Percentiles rank a stretch among this genome's conserved stretches.
Conservation (phyloP, 345 rosid genomes). For the Corchorus olitorius region DNA sequence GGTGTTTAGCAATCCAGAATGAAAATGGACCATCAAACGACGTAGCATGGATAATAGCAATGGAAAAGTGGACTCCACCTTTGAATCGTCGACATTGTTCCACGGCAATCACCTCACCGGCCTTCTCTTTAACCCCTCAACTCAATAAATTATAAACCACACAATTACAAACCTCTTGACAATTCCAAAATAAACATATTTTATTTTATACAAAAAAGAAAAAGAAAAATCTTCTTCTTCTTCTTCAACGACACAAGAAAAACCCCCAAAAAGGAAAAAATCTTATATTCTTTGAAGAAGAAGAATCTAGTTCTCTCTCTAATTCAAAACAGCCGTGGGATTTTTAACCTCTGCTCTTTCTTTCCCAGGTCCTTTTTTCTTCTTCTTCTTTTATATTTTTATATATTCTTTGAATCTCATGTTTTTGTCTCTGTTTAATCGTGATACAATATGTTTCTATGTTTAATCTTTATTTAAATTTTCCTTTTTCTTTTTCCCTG, state of each 20-base stretch:
- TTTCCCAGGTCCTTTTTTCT: constrained; percentile 47
- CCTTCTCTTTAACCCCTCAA: background rate
- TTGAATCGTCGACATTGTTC: background rate
- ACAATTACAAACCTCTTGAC: constrained; percentile 6
- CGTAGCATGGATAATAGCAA: background rate
- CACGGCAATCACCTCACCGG: constrained; percentile 12
- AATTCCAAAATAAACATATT: background rate
- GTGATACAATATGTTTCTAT: constrained; percentile 17
- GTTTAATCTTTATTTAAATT: constrained; percentile 28
- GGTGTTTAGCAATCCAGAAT: no score
- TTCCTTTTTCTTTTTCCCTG: constrained; percentile 10
- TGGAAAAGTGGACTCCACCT: background rate
- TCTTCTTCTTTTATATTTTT: constrained; percentile 13
- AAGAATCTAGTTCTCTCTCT: constrained; percentile 18
- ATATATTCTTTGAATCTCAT: constrained; percentile 9
- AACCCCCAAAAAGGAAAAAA: constrained; percentile 3
- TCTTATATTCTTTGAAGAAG: background rate
- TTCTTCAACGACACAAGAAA: background rate
- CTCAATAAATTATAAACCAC: constrained; percentile 31
- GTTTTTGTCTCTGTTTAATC: background rate
- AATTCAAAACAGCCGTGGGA: background rate
- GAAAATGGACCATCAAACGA: background rate
- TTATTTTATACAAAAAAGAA: background rate
- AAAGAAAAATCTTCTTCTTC: constrained; percentile 5
- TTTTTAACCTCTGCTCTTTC: constrained; percentile 33